These are phyloP conservation scores for Gnaphalium uliginosum DNA, from an alignment of 129 eudicot species.

Conservation along the genomic window DNA sequence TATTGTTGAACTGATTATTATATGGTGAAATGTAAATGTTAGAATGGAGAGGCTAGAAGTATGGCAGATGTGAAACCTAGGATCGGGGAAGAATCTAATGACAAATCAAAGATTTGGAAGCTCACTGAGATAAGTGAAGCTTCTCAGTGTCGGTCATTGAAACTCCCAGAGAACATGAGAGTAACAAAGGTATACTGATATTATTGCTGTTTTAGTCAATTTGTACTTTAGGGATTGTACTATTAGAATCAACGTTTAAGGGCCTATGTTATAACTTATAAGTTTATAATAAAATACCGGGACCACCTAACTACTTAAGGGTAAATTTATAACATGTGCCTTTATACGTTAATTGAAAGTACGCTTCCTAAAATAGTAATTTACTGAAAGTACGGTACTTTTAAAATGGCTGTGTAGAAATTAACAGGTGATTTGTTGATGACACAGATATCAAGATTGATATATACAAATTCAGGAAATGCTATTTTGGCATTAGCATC, in stretches of 20 bases:
- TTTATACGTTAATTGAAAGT: too few relatives aligned
- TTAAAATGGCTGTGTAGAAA: background rate
- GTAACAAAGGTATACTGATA: constrained; percentile 61
- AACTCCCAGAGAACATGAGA: constrained; percentile 84
- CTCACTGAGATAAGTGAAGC: constrained; percentile 72
- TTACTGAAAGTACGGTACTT: too few relatives aligned
- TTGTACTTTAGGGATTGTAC: background rate
- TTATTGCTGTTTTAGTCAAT: background rate
- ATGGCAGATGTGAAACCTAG: constrained; percentile 79
- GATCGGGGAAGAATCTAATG: constrained; percentile 68
- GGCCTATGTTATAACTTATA: background rate
- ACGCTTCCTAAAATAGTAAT: background rate
- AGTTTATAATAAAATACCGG: too few relatives aligned
- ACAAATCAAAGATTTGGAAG: constrained; percentile 88
- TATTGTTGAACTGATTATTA: background rate
- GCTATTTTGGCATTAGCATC: constrained; percentile 83
- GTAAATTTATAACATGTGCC: background rate
- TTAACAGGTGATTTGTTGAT: constrained; percentile 16
- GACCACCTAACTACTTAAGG: too few relatives aligned
- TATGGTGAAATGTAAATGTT: background rate
- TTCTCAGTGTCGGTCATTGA: constrained; percentile 74
- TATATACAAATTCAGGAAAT: constrained; percentile 77
- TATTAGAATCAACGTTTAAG: background rate
- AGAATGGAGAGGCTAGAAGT: constrained; percentile 85
- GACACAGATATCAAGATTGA: constrained; percentile 76